These are phyloP conservation scores for Penicillium sp. DNA, from an alignment of 2,329 filamentous ascomycete genomes.

Conservation along the genomic window DNA sequence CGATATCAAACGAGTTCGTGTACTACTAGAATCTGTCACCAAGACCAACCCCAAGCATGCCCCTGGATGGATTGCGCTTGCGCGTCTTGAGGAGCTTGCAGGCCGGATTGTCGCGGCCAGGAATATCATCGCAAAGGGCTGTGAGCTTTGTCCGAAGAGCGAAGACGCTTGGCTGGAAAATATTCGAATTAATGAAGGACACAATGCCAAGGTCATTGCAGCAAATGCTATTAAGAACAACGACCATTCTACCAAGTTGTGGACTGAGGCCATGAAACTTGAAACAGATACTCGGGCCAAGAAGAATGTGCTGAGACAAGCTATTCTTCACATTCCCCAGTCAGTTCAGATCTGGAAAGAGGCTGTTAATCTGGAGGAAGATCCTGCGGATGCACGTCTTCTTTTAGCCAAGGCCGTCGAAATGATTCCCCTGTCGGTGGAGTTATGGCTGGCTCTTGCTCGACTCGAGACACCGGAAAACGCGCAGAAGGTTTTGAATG, in stretches of 20 bases:
- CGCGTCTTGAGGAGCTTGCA: conserved; percentile 86
- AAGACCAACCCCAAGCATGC: conserved; percentile 95
- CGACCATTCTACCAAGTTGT: conserved; percentile 80
- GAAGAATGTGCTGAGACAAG: conserved; percentile 88
- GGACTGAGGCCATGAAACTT: conserved; percentile 93
- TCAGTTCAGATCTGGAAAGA: conserved; percentile 98
- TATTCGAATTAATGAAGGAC: conserved; percentile 85
- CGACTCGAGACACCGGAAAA: conserved; percentile 86
- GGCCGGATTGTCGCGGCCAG: conserved; percentile 88
- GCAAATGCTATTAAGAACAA: conserved; percentile 92
- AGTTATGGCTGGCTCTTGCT: conserved; percentile 91
- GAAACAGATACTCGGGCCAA: conserved; percentile 80
- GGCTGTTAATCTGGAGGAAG: conserved; percentile 91
- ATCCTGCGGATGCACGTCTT: conserved; percentile 80
- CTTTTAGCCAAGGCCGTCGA: conserved; percentile 93
- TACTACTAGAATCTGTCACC: conserved; percentile 92
- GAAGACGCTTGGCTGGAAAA: conserved; percentile 97
- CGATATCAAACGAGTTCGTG: conserved; percentile 90
- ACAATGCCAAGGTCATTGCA: conserved; percentile 94
- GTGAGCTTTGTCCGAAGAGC: conserved; percentile 86
- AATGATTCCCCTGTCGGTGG: conserved; percentile 88
- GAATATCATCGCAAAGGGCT: conserved; percentile 83
- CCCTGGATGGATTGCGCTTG: conserved; percentile 93
- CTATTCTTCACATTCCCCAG: conserved; percentile 87
- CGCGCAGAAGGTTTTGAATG: conserved; percentile 92